Evolutionary conservation across 495 filamentous ascomycete species (phyloP).

Genomic region (Hypoxylon fragiforme): DNA sequence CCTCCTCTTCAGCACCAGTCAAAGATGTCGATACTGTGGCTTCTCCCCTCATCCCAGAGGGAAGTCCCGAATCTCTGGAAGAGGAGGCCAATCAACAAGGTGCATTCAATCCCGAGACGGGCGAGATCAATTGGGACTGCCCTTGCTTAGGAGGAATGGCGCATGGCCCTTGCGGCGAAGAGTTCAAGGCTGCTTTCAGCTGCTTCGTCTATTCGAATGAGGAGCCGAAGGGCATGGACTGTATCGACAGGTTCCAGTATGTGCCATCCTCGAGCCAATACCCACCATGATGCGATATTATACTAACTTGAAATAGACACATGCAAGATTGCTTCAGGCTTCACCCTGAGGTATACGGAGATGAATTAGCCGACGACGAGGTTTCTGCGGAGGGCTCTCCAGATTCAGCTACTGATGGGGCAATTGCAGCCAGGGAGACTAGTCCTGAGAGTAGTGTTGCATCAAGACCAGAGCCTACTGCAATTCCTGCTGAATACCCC

Average conservation of each 20-base stretch:
- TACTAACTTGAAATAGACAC: constrained; percentile 54
- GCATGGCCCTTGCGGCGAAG: constrained; percentile 90
- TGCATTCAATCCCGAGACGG: constrained; percentile 96
- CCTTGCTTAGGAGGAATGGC: constrained; percentile 98
- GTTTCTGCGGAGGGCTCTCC: constrained; percentile 42
- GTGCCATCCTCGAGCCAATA: constrained; percentile 35
- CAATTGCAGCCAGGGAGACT: constrained; percentile 6
- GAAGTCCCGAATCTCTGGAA: constrained; percentile 63
- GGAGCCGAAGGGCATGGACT: constrained; percentile 98
- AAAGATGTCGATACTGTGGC: constrained; percentile 26
- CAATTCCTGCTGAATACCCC: neutral
- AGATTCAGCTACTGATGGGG: constrained; percentile 3
- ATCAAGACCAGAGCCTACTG: constrained; percentile 4
- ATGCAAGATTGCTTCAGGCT: constrained; percentile 97
- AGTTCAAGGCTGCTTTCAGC: constrained; percentile 93
- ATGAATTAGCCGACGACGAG: constrained; percentile 89
- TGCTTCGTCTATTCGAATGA: constrained; percentile 94
- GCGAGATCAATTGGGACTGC: constrained; percentile 99
- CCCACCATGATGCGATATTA: neutral
- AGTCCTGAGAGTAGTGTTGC: neutral
- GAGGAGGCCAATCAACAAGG: constrained; percentile 82
- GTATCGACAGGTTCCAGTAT: constrained; percentile 97
- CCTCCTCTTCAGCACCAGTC: constrained; percentile 24
- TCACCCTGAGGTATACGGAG: constrained; percentile 88
- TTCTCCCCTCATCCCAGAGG: constrained; percentile 7